These are phyloP conservation scores for Schizonepeta tenuifolia DNA, from an alignment of 257 asterid genomes.

Conservation along the genomic window DNA sequence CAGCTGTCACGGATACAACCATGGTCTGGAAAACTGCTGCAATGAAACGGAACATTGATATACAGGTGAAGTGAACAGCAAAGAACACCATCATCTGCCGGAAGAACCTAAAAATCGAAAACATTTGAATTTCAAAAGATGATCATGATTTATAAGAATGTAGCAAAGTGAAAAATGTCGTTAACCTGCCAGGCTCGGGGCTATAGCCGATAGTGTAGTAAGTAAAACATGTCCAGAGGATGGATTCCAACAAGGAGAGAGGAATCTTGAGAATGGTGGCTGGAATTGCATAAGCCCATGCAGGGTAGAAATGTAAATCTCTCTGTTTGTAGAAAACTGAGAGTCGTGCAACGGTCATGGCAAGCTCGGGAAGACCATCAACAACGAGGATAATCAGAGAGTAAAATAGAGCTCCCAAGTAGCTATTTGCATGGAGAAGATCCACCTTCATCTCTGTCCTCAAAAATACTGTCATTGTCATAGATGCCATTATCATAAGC, in stretches of 20 bases:
- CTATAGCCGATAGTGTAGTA: slow-evolving; percentile 61
- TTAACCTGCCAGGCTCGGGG: slow-evolving; percentile 68
- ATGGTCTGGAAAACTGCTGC: slow-evolving; percentile 57
- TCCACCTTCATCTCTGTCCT: slow-evolving; percentile 51
- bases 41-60: slow-evolving; percentile 65
- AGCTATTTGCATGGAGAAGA: slow-evolving; percentile 44
- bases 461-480: slow-evolving; percentile 51
- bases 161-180: neutral
- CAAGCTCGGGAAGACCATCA: slow-evolving; percentile 52
- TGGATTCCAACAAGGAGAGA: slow-evolving; percentile 42
- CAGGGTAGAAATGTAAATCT: slow-evolving; percentile 49
- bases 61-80: slow-evolving; percentile 57
- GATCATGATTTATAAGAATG: too few relatives aligned
- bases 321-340: slow-evolving; percentile 58
- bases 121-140: too few relatives aligned
- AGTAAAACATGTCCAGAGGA: slow-evolving; percentile 61
- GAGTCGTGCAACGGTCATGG: slow-evolving; percentile 51
- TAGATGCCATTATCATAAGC: slow-evolving; percentile 48
- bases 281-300: slow-evolving; percentile 64
- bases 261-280: slow-evolving; percentile 53
- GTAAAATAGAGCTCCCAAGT: slow-evolving; percentile 55
- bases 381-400: slow-evolving; percentile 42
- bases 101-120: slow-evolving; percentile 52
- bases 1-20: slow-evolving; percentile 54
- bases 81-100: slow-evolving; percentile 52